A percentile compares a stretch with the other conserved stretches of the same genome.
These are phyloP conservation scores for Trichoderma brevicompactum DNA, from an alignment of 2,329 filamentous ascomycete genomes.

Conservation along the genomic window DNA sequence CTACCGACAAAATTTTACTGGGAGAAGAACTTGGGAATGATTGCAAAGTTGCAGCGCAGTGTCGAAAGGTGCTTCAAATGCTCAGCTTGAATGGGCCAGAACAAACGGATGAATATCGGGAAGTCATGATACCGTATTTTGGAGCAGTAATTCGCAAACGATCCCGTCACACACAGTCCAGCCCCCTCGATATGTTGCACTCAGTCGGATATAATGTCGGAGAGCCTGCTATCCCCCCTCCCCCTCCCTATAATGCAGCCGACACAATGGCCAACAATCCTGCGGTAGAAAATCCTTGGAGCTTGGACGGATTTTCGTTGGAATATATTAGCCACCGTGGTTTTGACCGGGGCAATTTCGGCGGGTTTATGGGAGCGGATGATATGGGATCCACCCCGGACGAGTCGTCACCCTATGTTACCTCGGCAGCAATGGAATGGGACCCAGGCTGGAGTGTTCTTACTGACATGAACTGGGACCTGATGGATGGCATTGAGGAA, in stretches of 20 bases:
- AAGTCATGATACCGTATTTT: conserved; percentile 29
- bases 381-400: not conserved
- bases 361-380: conserved; percentile 8
- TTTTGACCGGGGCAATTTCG: conserved; percentile 18
- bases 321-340: conserved; percentile 18
- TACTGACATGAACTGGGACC: conserved; percentile 19
- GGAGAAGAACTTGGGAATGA: conserved; percentile 17
- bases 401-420: not conserved
- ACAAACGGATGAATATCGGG: not conserved
- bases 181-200: not conserved
- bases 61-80: conserved; percentile 28
- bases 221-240: conserved; percentile 12
- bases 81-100: not conserved
- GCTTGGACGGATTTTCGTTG: conserved; percentile 4
- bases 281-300: conserved; percentile 23
- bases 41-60: conserved; percentile 32
- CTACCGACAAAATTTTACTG: conserved; percentile 23
- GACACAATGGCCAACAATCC: conserved; percentile 11
- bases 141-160: conserved; percentile 30
- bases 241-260: conserved; percentile 9
- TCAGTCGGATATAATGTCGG: not conserved
- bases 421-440: conserved; percentile 22
- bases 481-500: conserved; percentile 12
- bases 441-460: conserved; percentile 24
- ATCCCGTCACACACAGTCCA: conserved; percentile 1